Evolutionary conservation across 371 early-diverging fungal species (phyloP), one percentile per base, ranked within the genome.

Genomic region (Dichotomocladium elegans): DNA sequence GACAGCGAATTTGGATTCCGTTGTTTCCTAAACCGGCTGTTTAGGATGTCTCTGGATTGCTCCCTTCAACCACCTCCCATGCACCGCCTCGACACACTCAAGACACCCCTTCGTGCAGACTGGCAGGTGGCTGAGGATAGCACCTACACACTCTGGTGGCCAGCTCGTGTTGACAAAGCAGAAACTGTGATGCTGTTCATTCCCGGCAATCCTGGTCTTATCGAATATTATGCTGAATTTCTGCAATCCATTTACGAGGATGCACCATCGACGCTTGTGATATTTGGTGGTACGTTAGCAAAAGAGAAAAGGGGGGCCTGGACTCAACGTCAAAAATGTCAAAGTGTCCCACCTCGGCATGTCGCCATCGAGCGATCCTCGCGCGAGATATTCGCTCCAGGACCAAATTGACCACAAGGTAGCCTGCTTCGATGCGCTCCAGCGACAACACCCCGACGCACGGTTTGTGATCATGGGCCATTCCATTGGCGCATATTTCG

Each of bases 151-250:
- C 53, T 77, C 19, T 72, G 77, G 65, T 82, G 82, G 82, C 80
- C 82, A 7, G 68, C 72, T 21, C 52, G 56, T 47, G 8, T 31
- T 10, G 25, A 63, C 41, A 28, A 11, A 17, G 41, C 51, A 3
- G 70, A 70, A 43, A 81, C 74, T 3, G 68, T 83, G 11, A 56
- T 83, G 1, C 59, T 83, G 31, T 78, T 83, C 59, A 67, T 83
- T 48, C 80, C 80, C 29, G 89, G 88, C 4, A 88, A 88, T 67
- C 89, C 88, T 4, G 91, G 91, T 10, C 47, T 89, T 28, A 74
- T 85, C 29, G 82, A 86, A 35, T 90, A 86, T 63, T 90, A 90
- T 51, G 77, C 65, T 4, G 64, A 66, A 2, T 90, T 88, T 55
- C 73, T 84, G 41, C 66, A 77, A 46, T 63, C 60, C 7, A 68